These are phyloP conservation scores for Aspergillus awamori DNA, from an alignment of 2,329 filamentous ascomycete genomes.

Conservation along the genomic window DNA sequence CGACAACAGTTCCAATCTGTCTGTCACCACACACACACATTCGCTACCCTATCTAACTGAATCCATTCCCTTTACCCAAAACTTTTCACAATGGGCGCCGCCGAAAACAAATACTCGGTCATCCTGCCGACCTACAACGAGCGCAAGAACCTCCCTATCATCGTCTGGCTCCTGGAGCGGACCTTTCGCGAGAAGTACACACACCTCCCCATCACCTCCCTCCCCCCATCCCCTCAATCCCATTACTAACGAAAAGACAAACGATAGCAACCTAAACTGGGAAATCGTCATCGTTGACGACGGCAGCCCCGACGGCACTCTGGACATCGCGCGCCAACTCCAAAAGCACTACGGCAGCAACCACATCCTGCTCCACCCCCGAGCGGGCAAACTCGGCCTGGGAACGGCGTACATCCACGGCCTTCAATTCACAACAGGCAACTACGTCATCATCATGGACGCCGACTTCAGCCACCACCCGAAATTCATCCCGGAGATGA, in stretches of 20 bases:
- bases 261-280: conserved; percentile 82
- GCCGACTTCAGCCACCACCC: conserved; percentile 99
- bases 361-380: conserved; percentile 81
- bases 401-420: conserved; percentile 96
- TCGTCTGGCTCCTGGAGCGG: conserved; percentile 88
- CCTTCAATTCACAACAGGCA: conserved; percentile 84
- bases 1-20: no score
- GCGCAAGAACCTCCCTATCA: conserved; percentile 93
- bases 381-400: conserved; percentile 93
- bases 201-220: neutral
- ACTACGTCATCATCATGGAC: conserved; percentile 99
- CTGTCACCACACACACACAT: neutral
- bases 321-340: conserved; percentile 86
- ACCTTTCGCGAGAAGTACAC: conserved; percentile 85
- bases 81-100: conserved; percentile 38
- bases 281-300: conserved; percentile 98
- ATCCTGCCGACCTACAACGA: conserved; percentile 99
- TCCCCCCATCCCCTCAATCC: neutral
- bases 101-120: conserved; percentile 85
- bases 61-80: neutral
- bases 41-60: neutral
- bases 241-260: neutral
- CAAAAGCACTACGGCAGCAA: conserved; percentile 76
- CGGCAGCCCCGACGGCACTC: conserved; percentile 92
- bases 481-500: conserved; percentile 97